Evolutionary conservation across 225 moss, liverwort and hornwort species (phyloP).

Genomic region (Marchantia paleacea): DNA sequence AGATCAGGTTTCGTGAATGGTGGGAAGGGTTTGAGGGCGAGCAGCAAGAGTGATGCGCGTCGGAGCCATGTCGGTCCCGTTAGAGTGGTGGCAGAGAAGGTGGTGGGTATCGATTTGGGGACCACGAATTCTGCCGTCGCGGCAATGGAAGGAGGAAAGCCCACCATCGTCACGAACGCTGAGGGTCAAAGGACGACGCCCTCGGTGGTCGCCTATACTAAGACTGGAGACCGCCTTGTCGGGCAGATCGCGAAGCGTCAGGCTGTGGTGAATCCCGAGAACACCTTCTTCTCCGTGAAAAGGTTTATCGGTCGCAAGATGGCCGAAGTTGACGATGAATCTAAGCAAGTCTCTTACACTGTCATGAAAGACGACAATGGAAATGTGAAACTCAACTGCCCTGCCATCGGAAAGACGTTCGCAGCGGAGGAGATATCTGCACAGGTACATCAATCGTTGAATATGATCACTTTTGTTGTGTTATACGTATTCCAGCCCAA

Average conservation of each 20-base stretch:
- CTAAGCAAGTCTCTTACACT: conserved; percentile 90
- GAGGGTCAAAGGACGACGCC: conserved; percentile 90
- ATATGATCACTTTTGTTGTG: too few relatives aligned
- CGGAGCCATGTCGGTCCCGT: conserved; percentile 53
- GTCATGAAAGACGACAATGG: conserved; percentile 78
- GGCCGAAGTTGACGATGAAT: conserved; percentile 77
- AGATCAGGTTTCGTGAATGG: conserved; percentile 58
- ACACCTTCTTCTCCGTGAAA: conserved; percentile 94
- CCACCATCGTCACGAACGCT: conserved; percentile 89
- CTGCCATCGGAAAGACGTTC: conserved; percentile 91
- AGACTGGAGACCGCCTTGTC: conserved; percentile 79
- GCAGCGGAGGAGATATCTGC: conserved; percentile 97
- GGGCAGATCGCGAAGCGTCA: conserved; percentile 98
- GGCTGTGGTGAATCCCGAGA: conserved; percentile 90
- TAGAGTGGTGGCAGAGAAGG: conserved; percentile 89
- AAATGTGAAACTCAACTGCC: conserved; percentile 89
- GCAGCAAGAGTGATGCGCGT: conserved; percentile 28
- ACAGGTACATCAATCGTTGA: conserved; percentile 45
- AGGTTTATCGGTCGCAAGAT: conserved; percentile 94
- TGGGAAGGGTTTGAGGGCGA: conserved; percentile 52
- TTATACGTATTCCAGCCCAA: too few relatives aligned
- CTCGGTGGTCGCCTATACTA: conserved; percentile 92
- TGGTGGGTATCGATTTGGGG: conserved; percentile 90
- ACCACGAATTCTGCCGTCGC: conserved; percentile 97
- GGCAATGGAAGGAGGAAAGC: conserved; percentile 98